Base-by-base conservation (phyloP, 257 asterid species). In the Nicotiana tomentosiformis region DNA sequence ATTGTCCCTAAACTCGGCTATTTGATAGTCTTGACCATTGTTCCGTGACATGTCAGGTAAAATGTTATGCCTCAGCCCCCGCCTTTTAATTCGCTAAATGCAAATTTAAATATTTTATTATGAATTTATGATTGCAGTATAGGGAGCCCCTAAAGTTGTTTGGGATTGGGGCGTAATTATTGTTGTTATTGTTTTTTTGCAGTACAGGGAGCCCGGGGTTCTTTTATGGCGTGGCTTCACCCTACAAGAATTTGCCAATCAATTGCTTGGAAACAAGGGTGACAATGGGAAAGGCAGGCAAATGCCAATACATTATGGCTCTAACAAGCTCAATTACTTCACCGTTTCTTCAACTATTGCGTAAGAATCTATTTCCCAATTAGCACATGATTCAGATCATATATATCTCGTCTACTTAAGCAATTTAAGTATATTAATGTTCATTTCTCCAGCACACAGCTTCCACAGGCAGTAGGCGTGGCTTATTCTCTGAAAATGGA, bases 401-500 rank as follows among this genome's bases (percentile, higher is more conserved):
- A 43, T 43, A 43, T 7, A 39, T 39, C 2, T 7, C 2, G 2
- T 39, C 46, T 7, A 39, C 1, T 39, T 7, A 7, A 39, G 46
- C 46, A 39, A 7, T 39, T 39, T 39, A 39, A 39, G 17, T 14
- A 66, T 33, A 33, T 17, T 33, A 43, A 7, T 8, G 76, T 67
- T 29, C 46, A 32, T 53, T 74, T 77, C 82, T 18, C 3, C 92
- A 96, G 99, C 65, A 94, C 99, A 10, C 99, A 96, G 91, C 91
- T 96, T 81, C 98, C 98, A 87, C 99, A 96, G 82, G 99, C 99
- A 8, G 99, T 83, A 1, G 99, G 99, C 4, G 95, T 88, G 66
- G 99, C 98, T 70, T 96, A 96, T 88, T 91, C 98, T 9, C 93
- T 96, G 66, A 96, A 94, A 85, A 92, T 94, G 95, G 98, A 96